Base-by-base conservation (phyloP, 1,284 basidiomycete species). In the Coriolopsis trogii region DNA sequence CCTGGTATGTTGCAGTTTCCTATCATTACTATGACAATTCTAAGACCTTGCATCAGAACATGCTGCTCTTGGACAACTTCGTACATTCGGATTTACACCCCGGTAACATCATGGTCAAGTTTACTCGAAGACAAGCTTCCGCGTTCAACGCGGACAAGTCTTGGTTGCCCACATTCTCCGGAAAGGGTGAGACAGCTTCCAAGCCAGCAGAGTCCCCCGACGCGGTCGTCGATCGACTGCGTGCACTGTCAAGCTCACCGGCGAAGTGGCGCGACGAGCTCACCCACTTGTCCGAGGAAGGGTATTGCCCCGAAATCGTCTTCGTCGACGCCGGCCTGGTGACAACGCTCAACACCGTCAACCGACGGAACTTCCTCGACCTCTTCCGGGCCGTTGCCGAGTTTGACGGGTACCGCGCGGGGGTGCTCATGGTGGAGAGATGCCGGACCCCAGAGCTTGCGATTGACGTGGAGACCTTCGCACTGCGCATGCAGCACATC, bases 11-110 rank as follows among this genome's bases (percentile, higher is more conserved):
- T 29, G 38, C 47, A 23, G 18, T 36, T 3, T 15, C 6, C 5
- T 16, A 23, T 24, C 5, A 9, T 2, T 6, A 28, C 12, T 10
- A 3, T 25, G 18, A 37, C 46, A 7, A 54, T 25, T 4, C 29
- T 55, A 23, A 48, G 24, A n/a, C 13, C 28, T 10, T 13, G 6
- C 10, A 21, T 4, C 59, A 95, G 91, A 94, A 98, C 73, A 99
- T 99, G 96, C 83, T 99, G 20, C 77, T 99, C 1, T 78, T 99
- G 40, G 96, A 99, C 73, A 99, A 99, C 70, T 99, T 98, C 71
- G 95, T 96, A 2, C 96, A 99, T 69, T 87, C 95, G 3, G 96
- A 97, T 70, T 79, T 97, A 23, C 91, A 93, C 70, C 93, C 94
- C 0, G 96, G 96, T 25, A 98, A 98, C 70, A 96, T 98, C 70